Percentiles rank a stretch among this genome's conserved stretches.
Conservation (phyloP, 371 early-diverging fungal genomes). For the Mucor racemosus region DNA sequence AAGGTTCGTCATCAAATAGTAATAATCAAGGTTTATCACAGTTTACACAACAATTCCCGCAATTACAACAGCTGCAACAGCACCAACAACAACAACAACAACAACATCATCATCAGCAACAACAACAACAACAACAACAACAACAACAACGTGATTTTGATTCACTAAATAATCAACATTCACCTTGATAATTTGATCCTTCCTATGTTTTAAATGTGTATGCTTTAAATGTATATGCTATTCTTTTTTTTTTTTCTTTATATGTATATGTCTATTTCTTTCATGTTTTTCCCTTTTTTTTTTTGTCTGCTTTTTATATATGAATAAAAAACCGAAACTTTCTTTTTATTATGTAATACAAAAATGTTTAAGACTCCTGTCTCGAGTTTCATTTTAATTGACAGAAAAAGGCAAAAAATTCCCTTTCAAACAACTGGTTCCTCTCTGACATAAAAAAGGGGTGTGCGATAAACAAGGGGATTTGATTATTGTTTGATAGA, state of each 20-base stretch:
- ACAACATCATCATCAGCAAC: too few species aligned
- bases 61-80: background rate
- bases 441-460: background rate
- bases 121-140: background rate
- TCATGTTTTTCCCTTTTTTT: background rate
- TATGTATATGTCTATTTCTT: background rate
- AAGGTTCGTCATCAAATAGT: background rate
- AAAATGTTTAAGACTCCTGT: conserved; percentile 1
- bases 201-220: background rate
- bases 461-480: background rate
- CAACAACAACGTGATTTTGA: background rate
- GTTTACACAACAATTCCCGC: background rate
- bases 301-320: background rate
- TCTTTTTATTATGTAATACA: background rate
- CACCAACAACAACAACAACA: background rate
- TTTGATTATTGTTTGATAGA: background rate
- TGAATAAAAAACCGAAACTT: background rate
- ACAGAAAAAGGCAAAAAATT: conserved; percentile 9
- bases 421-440: conserved; percentile 4
- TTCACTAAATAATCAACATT: background rate
- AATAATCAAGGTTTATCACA: background rate
- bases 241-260: background rate
- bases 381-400: conserved; percentile 1
- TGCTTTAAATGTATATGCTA: background rate
- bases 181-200: background rate